Conservation (phyloP, 805 yeast genomes). For the Pichia californica region DNA sequence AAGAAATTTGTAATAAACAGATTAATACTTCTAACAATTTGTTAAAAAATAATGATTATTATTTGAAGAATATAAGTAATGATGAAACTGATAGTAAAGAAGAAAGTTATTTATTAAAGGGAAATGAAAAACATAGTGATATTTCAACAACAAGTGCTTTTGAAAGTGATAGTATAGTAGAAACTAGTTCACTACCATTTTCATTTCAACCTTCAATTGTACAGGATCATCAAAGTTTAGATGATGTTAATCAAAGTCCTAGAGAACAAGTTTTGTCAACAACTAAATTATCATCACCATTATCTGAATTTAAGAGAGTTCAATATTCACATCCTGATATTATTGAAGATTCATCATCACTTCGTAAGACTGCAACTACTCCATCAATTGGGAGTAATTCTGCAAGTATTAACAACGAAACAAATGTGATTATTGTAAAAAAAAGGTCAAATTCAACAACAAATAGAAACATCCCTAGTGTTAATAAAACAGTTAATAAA, state of each 20-base stretch:
- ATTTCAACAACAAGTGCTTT: not conserved
- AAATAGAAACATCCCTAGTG: not conserved
- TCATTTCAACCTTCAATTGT: slow-evolving; percentile 9
- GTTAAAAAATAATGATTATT: not conserved
- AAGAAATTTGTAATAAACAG: not conserved
- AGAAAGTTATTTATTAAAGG: not conserved
- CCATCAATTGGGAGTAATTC: not conserved
- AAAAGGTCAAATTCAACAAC: slow-evolving; percentile 1
- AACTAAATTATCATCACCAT: not conserved
- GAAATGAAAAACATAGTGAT: not conserved
- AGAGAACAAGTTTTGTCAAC: not conserved
- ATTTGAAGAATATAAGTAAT: not conserved
- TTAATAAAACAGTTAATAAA: not conserved
- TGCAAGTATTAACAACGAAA: slow-evolving; percentile 11
- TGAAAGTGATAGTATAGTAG: not conserved
- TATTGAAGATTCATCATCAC: slow-evolving; percentile 1
- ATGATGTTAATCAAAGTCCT: not conserved
- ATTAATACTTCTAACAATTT: not conserved
- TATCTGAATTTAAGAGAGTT: not conserved
- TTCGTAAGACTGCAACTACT: slow-evolving; percentile 7
- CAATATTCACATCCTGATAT: slow-evolving; percentile 3
- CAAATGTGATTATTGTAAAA: not conserved
- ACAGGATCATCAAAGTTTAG: slow-evolving; percentile 4
- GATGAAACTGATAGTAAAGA: not conserved
- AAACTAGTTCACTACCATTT: slow-evolving; percentile 1